These are phyloP conservation scores for Cardiospermum halicacabum DNA, from an alignment of 345 rosid genomes.

Conservation along the genomic window DNA sequence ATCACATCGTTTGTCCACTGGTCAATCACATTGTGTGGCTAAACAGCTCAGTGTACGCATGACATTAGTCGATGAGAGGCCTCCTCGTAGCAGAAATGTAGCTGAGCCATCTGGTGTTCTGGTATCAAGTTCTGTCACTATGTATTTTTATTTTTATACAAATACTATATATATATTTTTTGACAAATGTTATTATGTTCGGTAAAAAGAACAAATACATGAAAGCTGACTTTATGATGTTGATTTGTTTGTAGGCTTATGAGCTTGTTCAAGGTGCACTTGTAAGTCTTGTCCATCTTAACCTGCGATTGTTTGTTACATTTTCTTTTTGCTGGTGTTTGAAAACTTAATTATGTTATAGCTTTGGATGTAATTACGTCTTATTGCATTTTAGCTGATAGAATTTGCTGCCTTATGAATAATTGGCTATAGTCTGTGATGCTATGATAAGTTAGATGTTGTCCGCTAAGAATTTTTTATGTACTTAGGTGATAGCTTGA, in stretches of 20 bases:
- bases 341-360: neutral
- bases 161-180: neutral
- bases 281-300: constrained; percentile 43
- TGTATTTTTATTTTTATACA: neutral
- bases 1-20: constrained; percentile 28
- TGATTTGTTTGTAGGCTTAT: constrained; percentile 64
- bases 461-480: neutral
- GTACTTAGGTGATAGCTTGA: neutral
- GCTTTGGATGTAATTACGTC: neutral
- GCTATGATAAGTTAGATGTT: neutral
- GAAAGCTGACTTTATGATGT: constrained; percentile 2
- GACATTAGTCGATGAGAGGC: constrained; percentile 77
- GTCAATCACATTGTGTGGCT: constrained; percentile 17
- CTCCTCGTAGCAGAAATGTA: constrained; percentile 31
- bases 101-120: constrained; percentile 47
- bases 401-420: neutral
- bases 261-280: constrained; percentile 88
- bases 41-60: constrained; percentile 29
- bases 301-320: neutral
- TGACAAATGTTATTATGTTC: neutral
- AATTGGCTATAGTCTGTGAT: neutral
- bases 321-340: constrained; percentile 3
- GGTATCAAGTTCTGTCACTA: constrained; percentile 31
- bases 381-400: neutral
- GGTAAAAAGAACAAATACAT: neutral